Conservation (phyloP, 352 stramenopile species). For the Phytophthora pini region DNA sequence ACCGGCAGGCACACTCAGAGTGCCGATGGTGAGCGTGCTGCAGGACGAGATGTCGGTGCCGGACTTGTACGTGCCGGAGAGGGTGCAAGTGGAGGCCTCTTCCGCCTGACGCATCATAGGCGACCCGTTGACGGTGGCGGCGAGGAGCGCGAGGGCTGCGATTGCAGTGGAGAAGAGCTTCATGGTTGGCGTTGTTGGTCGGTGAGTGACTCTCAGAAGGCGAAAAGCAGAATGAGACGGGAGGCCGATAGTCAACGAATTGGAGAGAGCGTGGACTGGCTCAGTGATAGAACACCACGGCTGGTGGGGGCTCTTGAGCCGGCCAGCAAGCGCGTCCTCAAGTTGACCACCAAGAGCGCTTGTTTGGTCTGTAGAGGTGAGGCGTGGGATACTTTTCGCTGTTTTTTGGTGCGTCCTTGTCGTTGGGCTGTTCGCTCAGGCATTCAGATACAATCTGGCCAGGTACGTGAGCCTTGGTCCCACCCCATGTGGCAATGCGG, state of each 20-base stretch:
- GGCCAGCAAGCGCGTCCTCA: background rate
- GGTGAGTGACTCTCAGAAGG: background rate
- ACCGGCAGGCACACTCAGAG: constrained; percentile 35
- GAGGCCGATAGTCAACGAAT: background rate
- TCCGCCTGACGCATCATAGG: constrained; percentile 31
- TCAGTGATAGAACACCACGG: too few species aligned
- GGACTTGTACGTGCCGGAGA: constrained; percentile 39
- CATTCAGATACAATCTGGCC: background rate
- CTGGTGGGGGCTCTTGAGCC: too few species aligned
- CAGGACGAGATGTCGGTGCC: constrained; percentile 40
- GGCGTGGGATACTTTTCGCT: background rate
- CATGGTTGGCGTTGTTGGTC: constrained; percentile 11
- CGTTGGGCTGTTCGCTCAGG: background rate
- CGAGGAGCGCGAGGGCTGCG: constrained; percentile 7
- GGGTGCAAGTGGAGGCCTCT: constrained; percentile 19
- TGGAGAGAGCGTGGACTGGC: too few species aligned
- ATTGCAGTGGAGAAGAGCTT: constrained; percentile 23
- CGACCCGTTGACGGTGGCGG: constrained; percentile 3
- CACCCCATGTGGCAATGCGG: background rate
- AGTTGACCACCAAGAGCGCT: background rate
- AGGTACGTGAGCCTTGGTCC: background rate
- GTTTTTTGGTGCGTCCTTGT: background rate
- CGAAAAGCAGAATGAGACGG: background rate
- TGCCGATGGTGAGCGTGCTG: constrained; percentile 28
- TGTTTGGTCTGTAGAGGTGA: background rate